phyloP scores from a whole-genome alignment of 2,329 filamentous ascomycete genomes.

The Epichloe uncinata region DNA sequence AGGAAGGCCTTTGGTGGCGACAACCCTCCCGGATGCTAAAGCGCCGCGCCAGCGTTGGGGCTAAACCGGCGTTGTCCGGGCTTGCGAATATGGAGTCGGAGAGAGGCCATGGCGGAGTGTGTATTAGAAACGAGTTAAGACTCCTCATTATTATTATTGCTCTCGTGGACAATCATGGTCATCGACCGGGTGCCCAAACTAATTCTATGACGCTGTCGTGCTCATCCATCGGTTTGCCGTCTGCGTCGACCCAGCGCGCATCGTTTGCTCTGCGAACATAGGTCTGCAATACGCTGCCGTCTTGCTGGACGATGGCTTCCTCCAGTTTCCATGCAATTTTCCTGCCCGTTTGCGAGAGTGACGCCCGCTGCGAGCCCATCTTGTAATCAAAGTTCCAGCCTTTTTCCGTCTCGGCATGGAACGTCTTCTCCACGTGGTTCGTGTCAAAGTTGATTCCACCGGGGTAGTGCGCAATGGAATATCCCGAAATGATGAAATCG shows the following conservation, averaged over 20 bases:
- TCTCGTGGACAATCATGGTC: too few relatives aligned
- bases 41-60: background rate
- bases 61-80: too few relatives aligned
- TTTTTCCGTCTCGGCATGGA: constrained; percentile 31
- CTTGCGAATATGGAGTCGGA: too few relatives aligned
- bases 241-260: constrained; percentile 33
- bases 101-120: too few relatives aligned
- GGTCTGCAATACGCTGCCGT: constrained; percentile 37
- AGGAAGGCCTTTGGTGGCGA: background rate
- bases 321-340: constrained; percentile 40
- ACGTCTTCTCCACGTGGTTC: constrained; percentile 37
- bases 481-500: constrained; percentile 42
- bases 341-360: constrained; percentile 30
- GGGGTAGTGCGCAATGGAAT: constrained; percentile 44
- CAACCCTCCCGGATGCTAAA: background rate
- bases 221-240: constrained; percentile 33
- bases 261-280: constrained; percentile 39
- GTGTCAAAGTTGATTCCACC: constrained; percentile 33
- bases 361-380: constrained; percentile 33
- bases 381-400: constrained; percentile 36
- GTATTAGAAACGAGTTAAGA: too few relatives aligned
- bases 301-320: constrained; percentile 30
- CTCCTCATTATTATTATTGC: too few relatives aligned
- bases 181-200: constrained; percentile 32
- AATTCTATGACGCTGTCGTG: constrained; percentile 42